These are phyloP conservation scores for Sapria himalayana DNA, from an alignment of 345 rosid species.

Conservation along the genomic window DNA sequence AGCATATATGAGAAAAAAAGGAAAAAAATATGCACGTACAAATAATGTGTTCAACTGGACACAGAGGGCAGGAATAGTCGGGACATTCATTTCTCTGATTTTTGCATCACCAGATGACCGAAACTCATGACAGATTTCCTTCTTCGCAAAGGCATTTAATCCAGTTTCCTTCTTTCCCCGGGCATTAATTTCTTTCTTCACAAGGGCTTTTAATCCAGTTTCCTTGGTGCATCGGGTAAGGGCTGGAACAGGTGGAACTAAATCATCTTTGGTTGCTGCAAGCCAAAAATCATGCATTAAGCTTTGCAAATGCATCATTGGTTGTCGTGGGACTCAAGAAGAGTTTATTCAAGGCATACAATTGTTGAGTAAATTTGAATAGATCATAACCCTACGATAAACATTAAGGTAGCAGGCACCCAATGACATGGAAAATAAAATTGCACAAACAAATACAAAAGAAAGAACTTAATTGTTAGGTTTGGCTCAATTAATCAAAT, in stretches of 20 bases:
- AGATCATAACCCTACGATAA: no score
- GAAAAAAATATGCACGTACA: constrained; percentile 12
- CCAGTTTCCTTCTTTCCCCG: constrained; percentile 77
- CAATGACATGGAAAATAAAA: no score
- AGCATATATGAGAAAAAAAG: not conserved
- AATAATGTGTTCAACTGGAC: constrained; percentile 81
- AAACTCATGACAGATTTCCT: constrained; percentile 81
- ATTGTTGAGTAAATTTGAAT: no score
- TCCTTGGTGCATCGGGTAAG: constrained; percentile 79
- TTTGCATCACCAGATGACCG: constrained; percentile 52
- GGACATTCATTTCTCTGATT: constrained; percentile 38
- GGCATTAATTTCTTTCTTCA: constrained; percentile 93
- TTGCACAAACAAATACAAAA: no score
- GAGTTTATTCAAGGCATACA: no score
- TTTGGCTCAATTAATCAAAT: no score
- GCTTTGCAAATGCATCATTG: not conserved
- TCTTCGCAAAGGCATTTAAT: constrained; percentile 80
- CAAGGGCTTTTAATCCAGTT: constrained; percentile 80
- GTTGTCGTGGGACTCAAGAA: no score
- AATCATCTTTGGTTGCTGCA: constrained; percentile 78
- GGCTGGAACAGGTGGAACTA: constrained; percentile 83
- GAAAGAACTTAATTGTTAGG: no score
- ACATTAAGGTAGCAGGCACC: no score
- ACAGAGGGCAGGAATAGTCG: constrained; percentile 47
- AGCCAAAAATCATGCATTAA: constrained; percentile 10